phyloP scores from a whole-genome alignment of 371 early-diverging fungal species.

The Vairimorpha ceranae region DNA sequence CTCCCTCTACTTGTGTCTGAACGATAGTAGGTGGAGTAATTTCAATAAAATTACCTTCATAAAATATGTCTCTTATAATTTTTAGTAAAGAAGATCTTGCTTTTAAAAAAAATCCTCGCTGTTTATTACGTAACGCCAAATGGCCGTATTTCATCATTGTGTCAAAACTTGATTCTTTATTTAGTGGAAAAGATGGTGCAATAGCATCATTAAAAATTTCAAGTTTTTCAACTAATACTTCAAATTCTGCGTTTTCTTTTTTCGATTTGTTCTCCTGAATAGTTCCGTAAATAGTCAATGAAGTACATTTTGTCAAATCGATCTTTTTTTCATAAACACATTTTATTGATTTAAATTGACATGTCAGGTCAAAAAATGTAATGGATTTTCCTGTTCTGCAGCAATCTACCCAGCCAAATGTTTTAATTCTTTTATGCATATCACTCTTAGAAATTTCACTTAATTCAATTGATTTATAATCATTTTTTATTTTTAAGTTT shows the following conservation, averaged over 20 bases:
- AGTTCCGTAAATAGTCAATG: constrained; percentile 51
- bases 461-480: constrained; percentile 32
- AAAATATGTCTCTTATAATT: constrained; percentile 86
- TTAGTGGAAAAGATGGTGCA: constrained; percentile 57
- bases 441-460: constrained; percentile 20
- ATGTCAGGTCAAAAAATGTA: constrained; percentile 56
- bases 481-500: constrained; percentile 2
- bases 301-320: constrained; percentile 58
- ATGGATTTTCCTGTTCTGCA: constrained; percentile 35
- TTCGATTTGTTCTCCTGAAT: constrained; percentile 48
- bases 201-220: constrained; percentile 43
- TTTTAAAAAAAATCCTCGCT: constrained; percentile 75
- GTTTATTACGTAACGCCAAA: constrained; percentile 85
- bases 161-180: constrained; percentile 73
- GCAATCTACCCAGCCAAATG: constrained; percentile 60
- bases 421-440: constrained; percentile 48
- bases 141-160: constrained; percentile 84
- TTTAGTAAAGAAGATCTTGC: constrained; percentile 77
- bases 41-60: constrained; percentile 73
- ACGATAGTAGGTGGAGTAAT: constrained; percentile 97
- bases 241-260: constrained; percentile 56
- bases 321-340: constrained; percentile 42
- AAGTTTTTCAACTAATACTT: constrained; percentile 51
- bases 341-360: constrained; percentile 54
- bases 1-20: constrained; percentile 99